Base-by-base conservation (phyloP, 768 basidiomycete genomes). In the Podaxis pistillaris region DNA sequence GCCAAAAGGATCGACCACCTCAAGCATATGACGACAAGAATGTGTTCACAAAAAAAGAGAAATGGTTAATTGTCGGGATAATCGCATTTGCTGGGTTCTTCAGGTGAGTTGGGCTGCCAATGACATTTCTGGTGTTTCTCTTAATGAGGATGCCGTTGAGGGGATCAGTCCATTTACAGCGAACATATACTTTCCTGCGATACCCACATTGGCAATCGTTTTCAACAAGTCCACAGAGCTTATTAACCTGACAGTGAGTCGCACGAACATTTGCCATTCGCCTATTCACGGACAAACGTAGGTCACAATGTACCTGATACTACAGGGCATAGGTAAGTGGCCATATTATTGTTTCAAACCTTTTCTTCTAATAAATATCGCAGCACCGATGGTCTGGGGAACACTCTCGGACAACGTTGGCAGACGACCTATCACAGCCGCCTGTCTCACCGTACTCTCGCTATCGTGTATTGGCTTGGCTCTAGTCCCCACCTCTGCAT, bases 151-250 rank as follows among this genome's bases (percentile, higher is more conserved):
- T 46, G 19, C 30, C 38, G 22, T 17, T 8, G 19, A 46, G 63
- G 38, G 40, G 24, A 36, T 24, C 52, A 89, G 87, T 68, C 89
- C 89, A 0, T 74, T 92, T 11, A 89, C 90, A 1, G 81, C 89
- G 2, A 91, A 86, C 61, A 88, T 93, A 61, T 93, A 92, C 70
- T 84, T 91, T 52, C 91, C 91, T 5, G 90, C 87, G 12, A 88
- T 95, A 44, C 93, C 92, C 1, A 78, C 82, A 0, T 74, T 94
- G 24, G 79, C 87, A 0, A 64, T 64, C 19, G 87, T 76, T 3
- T 91, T 95, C 68, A 70, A 86, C 67, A 84, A 85, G 60, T 84
- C 87, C 0, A 81, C 80, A 8, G 89, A 91, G 67, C 77, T 86
- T 9, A 92, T 94, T 44, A 93, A 93, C 70, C 71, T 94, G 46